These are phyloP conservation scores for Fusarium caatingaense DNA, from an alignment of 2,329 filamentous ascomycete species.

Conservation along the genomic window DNA sequence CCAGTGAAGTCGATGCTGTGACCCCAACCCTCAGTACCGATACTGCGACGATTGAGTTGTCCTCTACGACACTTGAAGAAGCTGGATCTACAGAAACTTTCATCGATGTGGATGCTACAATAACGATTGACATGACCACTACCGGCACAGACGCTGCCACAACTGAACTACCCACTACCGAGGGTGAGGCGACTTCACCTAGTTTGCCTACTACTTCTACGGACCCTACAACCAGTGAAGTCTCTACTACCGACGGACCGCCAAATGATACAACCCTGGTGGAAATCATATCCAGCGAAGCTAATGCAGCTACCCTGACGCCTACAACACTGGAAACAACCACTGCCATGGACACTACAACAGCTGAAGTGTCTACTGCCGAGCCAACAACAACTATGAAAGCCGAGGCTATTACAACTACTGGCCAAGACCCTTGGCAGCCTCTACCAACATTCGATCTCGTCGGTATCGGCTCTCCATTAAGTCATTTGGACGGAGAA, in stretches of 20 bases:
- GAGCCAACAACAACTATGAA: rapidly evolving
- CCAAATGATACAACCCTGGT: too few relatives aligned
- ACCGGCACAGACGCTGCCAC: too few relatives aligned
- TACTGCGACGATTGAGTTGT: rapidly evolving
- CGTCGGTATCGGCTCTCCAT: not conserved
- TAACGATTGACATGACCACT: rapidly evolving
- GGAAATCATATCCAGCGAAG: not conserved
- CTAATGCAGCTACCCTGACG: not conserved
- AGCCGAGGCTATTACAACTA: not conserved
- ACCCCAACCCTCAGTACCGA: too few relatives aligned
- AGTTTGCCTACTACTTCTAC: too few relatives aligned
- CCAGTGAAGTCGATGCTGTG: too few relatives aligned
- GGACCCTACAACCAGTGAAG: too few relatives aligned
- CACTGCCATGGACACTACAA: too few relatives aligned
- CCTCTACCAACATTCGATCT: not conserved
- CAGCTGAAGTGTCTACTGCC: not conserved
- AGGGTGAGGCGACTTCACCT: rapidly evolving
- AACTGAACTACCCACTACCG: too few relatives aligned
- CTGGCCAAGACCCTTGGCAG: not conserved
- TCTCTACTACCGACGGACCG: too few relatives aligned
- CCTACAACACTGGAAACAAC: not conserved
- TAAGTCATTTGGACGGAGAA: too few relatives aligned
- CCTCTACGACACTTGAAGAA: too few relatives aligned
- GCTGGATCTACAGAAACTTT: rapidly evolving
- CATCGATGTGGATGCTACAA: too few relatives aligned